These are phyloP conservation scores for Mycena leptocephala DNA, from an alignment of 768 basidiomycete genomes.

Conservation along the genomic window DNA sequence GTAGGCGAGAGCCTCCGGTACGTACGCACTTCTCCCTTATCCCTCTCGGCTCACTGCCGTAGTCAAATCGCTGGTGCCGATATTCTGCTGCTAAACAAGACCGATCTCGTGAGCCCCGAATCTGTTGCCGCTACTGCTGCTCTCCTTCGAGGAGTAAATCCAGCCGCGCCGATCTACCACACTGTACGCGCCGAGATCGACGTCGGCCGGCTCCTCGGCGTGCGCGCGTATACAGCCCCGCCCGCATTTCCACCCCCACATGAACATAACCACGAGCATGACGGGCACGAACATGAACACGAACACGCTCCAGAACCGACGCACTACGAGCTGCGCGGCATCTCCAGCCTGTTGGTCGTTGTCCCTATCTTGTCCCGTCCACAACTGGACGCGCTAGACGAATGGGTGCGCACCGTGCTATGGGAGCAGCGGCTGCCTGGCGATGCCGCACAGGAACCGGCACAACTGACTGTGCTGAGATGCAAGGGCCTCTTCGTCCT, in stretches of 20 bases:
- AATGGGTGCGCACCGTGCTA: slow-evolving; percentile 85
- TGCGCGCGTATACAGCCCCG: slow-evolving; percentile 83
- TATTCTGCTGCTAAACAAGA: slow-evolving; percentile 93
- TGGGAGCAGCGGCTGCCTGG: slow-evolving; percentile 82
- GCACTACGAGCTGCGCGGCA: slow-evolving; percentile 86
- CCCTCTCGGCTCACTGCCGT: background rate
- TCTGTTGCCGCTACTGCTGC: slow-evolving; percentile 66
- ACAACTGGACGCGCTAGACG: slow-evolving; percentile 74
- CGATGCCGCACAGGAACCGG: slow-evolving; percentile 24
- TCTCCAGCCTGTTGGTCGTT: slow-evolving; percentile 83
- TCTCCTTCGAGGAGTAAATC: slow-evolving; percentile 85
- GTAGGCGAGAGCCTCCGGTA: slow-evolving; percentile 88
- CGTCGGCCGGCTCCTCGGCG: slow-evolving; percentile 82
- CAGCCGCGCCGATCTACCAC: slow-evolving; percentile 80
- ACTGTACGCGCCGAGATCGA: slow-evolving; percentile 85
- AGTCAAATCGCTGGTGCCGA: slow-evolving; percentile 97
- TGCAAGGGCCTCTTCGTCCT: slow-evolving; percentile 89
- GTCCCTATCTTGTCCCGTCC: slow-evolving; percentile 71
- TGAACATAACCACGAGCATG: slow-evolving; percentile 48
- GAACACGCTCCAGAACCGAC: slow-evolving; percentile 54
- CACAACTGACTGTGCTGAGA: slow-evolving; percentile 78
- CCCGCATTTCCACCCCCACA: slow-evolving; percentile 40
- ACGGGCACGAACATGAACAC: slow-evolving; percentile 50
- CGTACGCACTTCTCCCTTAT: slow-evolving; percentile 31
- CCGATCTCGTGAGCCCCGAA: slow-evolving; percentile 75